Evolutionary conservation across 2,329 filamentous ascomycete species (phyloP).

Genomic region (Neopestalotiopsis sp.): DNA sequence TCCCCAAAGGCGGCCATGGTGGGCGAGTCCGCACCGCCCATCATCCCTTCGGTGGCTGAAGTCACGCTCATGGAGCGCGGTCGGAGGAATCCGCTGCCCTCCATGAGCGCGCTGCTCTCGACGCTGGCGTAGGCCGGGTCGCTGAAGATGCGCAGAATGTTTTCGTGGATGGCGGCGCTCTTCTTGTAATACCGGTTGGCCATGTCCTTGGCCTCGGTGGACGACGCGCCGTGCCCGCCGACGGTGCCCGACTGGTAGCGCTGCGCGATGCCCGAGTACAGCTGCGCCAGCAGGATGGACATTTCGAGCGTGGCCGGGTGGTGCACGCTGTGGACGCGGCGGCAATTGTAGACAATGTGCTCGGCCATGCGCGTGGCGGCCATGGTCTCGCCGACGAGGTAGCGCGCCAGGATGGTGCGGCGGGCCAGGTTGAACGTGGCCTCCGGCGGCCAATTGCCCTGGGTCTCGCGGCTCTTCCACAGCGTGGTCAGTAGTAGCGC

Average conservation of each 20-base stretch:
- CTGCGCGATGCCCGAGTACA: slow-evolving; percentile 37
- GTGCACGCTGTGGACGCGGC: slow-evolving; percentile 29
- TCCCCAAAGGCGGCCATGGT: slow-evolving; percentile 17
- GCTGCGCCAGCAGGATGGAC: slow-evolving; percentile 28
- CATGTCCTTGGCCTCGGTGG: slow-evolving; percentile 38
- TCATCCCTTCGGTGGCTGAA: slow-evolving; percentile 26
- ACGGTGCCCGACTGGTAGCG: slow-evolving; percentile 38
- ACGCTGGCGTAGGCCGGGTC: slow-evolving; percentile 38
- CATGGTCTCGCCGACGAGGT: slow-evolving; percentile 25
- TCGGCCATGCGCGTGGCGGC: slow-evolving; percentile 29
- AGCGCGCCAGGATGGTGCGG: slow-evolving; percentile 28
- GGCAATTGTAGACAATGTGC: slow-evolving; percentile 33
- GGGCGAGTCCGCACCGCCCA: slow-evolving; percentile 25
- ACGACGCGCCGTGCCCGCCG: slow-evolving; percentile 29
- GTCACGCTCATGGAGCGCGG: slow-evolving; percentile 29
- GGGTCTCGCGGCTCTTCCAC: slow-evolving; percentile 34
- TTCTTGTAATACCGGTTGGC: slow-evolving; percentile 45
- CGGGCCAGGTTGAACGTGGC: slow-evolving; percentile 25
- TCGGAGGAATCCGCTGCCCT: slow-evolving; percentile 23
- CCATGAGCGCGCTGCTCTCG: slow-evolving; percentile 25
- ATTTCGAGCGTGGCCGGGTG: slow-evolving; percentile 30
- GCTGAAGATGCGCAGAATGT: slow-evolving; percentile 40
- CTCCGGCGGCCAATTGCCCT: slow-evolving; percentile 24
- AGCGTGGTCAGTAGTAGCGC: slow-evolving; percentile 42
- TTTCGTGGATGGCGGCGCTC: slow-evolving; percentile 41